Evolutionary conservation across 163 green algal species (phyloP), one percentile per base, ranked within the genome.

Genomic region (Trebouxia gelatinosa): DNA sequence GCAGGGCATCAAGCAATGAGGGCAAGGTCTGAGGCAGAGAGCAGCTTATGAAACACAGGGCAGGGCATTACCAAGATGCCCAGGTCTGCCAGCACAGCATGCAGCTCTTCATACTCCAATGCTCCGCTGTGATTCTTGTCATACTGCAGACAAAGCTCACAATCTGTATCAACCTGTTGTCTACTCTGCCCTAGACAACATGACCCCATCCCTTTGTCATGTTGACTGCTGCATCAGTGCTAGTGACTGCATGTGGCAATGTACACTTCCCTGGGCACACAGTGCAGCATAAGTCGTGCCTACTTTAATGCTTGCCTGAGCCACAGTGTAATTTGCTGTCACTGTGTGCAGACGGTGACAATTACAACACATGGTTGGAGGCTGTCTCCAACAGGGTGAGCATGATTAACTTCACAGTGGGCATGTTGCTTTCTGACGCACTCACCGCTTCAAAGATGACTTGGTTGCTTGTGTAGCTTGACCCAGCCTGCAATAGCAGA

Each of bases 31-130:
- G n/a, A n/a, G n/a, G n/a, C n/a, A n/a, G n/a, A n/a, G n/a, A n/a
- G n/a, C n/a, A n/a, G n/a, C n/a, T n/a, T n/a, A n/a, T n/a, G n/a
- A n/a, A n/a, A n/a, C n/a, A n/a, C n/a, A n/a, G n/a, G n/a, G n/a
- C n/a, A n/a, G n/a, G n/a, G n/a, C n/a, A n/a, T 66, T 6, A 72
- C 62, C 61, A 91, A 74, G 57, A 87, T 75, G 58, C 87, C 83
- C 37, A 89, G 78, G 76, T 88, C 85, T 16, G 62, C 23, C 59
- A 91, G 68, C 21, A 86, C 79, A 28, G 19, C 19, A 46, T 78
- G 81, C 72, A 91, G 76, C 72, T 84, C 79, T n/a, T 80, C 61
- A 54, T 76, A 57, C 28, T 87, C 80, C 26, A 91, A 77, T 19
- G 75, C 84, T 32, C 85, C 85, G 26, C 39, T 78, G 2, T 61